phyloP scores from a whole-genome alignment of 495 filamentous ascomycete genomes.

The Geopyxis carbonaria region DNA sequence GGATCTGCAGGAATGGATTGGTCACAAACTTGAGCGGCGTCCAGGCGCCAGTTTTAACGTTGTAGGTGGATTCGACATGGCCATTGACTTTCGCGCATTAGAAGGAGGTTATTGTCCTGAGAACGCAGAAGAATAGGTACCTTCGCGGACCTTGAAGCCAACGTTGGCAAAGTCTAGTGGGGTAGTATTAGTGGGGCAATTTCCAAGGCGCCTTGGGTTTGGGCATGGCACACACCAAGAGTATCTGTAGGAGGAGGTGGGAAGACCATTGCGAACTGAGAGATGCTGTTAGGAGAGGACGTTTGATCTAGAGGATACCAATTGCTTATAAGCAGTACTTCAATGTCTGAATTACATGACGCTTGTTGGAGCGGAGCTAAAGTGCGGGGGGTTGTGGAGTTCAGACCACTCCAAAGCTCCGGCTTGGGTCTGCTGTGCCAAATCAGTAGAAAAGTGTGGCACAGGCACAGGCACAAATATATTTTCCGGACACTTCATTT shows the following conservation, averaged over 20 bases:
- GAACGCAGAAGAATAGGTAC: slow-evolving; percentile 28
- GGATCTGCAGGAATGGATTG: slow-evolving; percentile 63
- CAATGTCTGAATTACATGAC: too few species aligned
- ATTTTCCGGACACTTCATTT: too few species aligned
- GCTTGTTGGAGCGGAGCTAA: too few species aligned
- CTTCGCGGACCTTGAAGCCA: slow-evolving; percentile 80
- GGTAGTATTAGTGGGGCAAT: neutral
- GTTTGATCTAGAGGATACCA: too few species aligned
- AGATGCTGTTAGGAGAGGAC: too few species aligned
- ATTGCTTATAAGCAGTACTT: too few species aligned
- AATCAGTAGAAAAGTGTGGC: too few species aligned
- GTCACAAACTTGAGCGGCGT: slow-evolving; percentile 50
- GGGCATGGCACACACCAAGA: slow-evolving; percentile 37
- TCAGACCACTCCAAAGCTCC: too few species aligned
- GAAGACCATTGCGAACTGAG: slow-evolving; percentile 46
- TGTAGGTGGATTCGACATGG: slow-evolving; percentile 60
- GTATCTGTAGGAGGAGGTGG: slow-evolving; percentile 68
- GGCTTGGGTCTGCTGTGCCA: too few species aligned
- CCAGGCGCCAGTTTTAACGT: slow-evolving; percentile 54
- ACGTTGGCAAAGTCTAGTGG: slow-evolving; percentile 66
- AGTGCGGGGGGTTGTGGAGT: too few species aligned
- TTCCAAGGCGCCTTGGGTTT: neutral
- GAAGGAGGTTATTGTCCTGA: slow-evolving; percentile 5
- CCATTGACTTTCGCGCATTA: slow-evolving; percentile 45
- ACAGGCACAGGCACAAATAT: too few species aligned